Base-by-base conservation (phyloP, 1,284 basidiomycete species). In the Macrocystidia cucumis region DNA sequence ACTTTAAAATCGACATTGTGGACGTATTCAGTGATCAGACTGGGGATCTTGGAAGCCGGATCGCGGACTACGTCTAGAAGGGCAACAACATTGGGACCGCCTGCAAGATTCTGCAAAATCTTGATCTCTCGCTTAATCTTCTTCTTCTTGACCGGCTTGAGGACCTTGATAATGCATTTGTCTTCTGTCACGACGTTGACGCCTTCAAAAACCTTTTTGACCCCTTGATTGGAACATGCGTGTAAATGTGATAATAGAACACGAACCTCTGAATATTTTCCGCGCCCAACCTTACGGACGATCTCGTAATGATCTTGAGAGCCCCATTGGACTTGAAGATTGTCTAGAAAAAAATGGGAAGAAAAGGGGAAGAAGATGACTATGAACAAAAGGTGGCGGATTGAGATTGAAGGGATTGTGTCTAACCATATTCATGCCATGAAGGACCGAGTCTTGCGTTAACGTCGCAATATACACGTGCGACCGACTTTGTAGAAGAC, bases 71-170 rank as follows among this genome's bases (percentile, higher is more conserved):
- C 92, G 54, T 98, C 95, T 43, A 98, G 68, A 32, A 98, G 72
- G 52, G 70, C 93, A 58, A 86, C 78, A 45, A 74, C 83, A 67
- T 84, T 98, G 57, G 93, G 93, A 13, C 96, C 96, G 18, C 95
- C 93, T 0, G 92, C 90, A 14, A 98, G 72, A 60, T 98, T 98
- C 61, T 96, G 92, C 24, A 98, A 64, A 50, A 98, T 97, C 72
- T 98, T 98, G 64, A 98, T 97, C 67, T 98, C 95, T 44, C 95
- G 78, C 71, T 98, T 98, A 65, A 98, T 98, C 71, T 98, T 98
- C 78, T 98, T 98, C 78, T 98, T 98, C 74, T 98, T 98, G 33
- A 98, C 95, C 1, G 96, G 96, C 63, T 98, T 98, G 45, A 98
- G 72, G 33, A 98, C 93, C 62, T 98, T 98, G 69, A 98, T 92